Conservation (phyloP, 345 rosid genomes). For the Iberis pinnata region DNA sequence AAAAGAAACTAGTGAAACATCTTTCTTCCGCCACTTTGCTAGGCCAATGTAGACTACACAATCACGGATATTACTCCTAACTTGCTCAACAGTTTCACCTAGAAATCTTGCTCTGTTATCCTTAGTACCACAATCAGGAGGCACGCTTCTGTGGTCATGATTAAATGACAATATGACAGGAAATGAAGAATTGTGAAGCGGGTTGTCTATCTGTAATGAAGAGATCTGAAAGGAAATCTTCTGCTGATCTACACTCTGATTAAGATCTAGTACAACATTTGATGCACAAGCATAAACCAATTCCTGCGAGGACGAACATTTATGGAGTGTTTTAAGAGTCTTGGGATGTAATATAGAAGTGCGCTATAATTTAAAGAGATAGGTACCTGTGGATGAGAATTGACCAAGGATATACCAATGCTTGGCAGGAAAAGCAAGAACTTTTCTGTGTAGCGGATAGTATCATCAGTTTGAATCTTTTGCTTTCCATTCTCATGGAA, state of each 20-base stretch:
- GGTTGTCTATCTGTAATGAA: conserved; percentile 83
- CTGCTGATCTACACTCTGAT: conserved; percentile 78
- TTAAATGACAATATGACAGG: conserved; percentile 82
- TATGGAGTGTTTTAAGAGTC: conserved; percentile 10
- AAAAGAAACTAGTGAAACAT: conserved; percentile 66
- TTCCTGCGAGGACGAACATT: conserved; percentile 49
- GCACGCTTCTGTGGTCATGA: conserved; percentile 41
- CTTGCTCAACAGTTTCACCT: conserved; percentile 32
- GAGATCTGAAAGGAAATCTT: conserved; percentile 59
- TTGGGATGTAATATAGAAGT: conserved; percentile 4
- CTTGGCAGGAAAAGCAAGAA: conserved; percentile 53
- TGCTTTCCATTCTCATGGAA: conserved; percentile 40
- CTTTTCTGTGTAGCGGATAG: conserved; percentile 56
- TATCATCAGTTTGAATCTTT: conserved; percentile 40
- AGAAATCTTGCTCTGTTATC: conserved; percentile 32
- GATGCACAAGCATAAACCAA: conserved; percentile 76
- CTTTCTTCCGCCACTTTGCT: conserved; percentile 82
- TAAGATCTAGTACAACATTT: conserved; percentile 49
- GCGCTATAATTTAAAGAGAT: neutral
- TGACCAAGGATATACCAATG: conserved; percentile 70
- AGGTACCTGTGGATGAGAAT: conserved; percentile 70
- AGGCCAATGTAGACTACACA: conserved; percentile 50
- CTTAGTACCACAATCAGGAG: conserved; percentile 38
- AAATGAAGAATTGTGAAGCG: conserved; percentile 56
- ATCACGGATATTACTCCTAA: conserved; percentile 40